Conservation (phyloP, 768 basidiomycete genomes). For the Lyophyllum decastes region DNA sequence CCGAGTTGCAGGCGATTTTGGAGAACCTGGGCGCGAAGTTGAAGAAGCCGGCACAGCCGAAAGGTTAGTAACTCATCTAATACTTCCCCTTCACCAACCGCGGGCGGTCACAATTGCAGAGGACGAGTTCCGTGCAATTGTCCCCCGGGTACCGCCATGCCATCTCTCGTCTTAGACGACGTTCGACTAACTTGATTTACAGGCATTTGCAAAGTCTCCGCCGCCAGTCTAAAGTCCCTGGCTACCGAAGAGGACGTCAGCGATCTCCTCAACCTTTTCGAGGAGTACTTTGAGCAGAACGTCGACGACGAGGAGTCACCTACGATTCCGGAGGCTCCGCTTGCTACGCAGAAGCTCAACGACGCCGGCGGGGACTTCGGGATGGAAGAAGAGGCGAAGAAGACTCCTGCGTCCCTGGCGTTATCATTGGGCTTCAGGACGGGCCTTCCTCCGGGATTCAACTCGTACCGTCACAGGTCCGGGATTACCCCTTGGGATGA, state of each 20-base stretch:
- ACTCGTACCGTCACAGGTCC: constrained; percentile 12
- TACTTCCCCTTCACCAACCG: too few species aligned
- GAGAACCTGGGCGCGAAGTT: constrained; percentile 1
- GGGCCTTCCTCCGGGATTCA: constrained; percentile 22
- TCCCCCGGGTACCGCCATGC: too few species aligned
- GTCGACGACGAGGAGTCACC: background rate
- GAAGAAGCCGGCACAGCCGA: background rate
- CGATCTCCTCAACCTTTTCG: constrained; percentile 4
- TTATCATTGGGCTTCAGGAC: constrained; percentile 19
- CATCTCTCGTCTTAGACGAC: too few species aligned
- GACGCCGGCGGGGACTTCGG: constrained; percentile 7
- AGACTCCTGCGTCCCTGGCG: background rate
- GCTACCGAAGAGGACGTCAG: constrained; percentile 5
- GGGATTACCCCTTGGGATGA: constrained; percentile 23
- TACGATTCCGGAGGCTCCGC: background rate
- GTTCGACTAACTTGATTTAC: background rate
- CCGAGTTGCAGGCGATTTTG: constrained; percentile 4
- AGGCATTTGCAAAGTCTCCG: constrained; percentile 3
- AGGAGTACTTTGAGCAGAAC: constrained; percentile 8
- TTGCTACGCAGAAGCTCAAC: constrained; percentile 18
- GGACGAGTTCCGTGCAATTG: too few species aligned
- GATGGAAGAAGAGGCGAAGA: constrained; percentile 7
- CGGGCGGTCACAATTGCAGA: too few species aligned
- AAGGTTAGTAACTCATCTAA: background rate
- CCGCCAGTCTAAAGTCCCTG: constrained; percentile 8